These are phyloP conservation scores for Drosera capensis DNA, from an alignment of 148 eudicot genomes.

Conservation along the genomic window DNA sequence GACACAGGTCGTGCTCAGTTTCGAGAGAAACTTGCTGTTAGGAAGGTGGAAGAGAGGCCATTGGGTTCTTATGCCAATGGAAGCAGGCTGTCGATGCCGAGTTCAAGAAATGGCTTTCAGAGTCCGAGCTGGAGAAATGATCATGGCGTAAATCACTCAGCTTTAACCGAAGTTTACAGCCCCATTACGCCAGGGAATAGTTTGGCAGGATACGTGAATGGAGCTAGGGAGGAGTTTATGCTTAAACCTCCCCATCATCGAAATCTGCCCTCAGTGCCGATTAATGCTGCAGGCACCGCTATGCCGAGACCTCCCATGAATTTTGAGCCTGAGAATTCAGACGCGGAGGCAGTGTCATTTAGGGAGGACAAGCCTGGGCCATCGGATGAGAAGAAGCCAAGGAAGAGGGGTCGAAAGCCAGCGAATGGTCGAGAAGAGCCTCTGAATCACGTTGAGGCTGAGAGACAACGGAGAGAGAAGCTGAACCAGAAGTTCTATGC, in stretches of 20 bases:
- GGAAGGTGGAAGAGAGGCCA: slow-evolving; percentile 24
- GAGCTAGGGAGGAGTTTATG: slow-evolving; percentile 31
- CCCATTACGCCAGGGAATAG: slow-evolving; percentile 21
- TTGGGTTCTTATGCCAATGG: slow-evolving; percentile 28
- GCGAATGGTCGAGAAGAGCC: slow-evolving; percentile 63
- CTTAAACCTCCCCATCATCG: slow-evolving; percentile 26
- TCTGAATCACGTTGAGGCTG: slow-evolving; percentile 46
- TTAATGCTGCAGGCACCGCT: slow-evolving; percentile 56
- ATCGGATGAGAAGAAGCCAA: slow-evolving; percentile 31
- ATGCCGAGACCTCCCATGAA: slow-evolving; percentile 30
- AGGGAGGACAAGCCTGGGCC: slow-evolving; percentile 25
- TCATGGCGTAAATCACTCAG: slow-evolving; percentile 21
- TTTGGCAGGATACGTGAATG: slow-evolving; percentile 23
- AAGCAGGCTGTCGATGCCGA: slow-evolving; percentile 20
- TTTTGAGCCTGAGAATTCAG: slow-evolving; percentile 51
- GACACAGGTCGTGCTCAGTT: slow-evolving; percentile 15
- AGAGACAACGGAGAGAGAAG: slow-evolving; percentile 41
- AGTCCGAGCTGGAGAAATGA: slow-evolving; percentile 28
- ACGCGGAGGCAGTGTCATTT: slow-evolving; percentile 38
- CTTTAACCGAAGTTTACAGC: slow-evolving; percentile 21
- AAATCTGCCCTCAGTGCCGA: slow-evolving; percentile 44
- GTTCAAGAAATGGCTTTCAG: slow-evolving; percentile 27
- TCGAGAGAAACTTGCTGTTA: slow-evolving; percentile 55
- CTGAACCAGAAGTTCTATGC: slow-evolving; percentile 40
- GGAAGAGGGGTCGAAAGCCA: slow-evolving; percentile 54